Conservation (phyloP, 2,329 filamentous ascomycete species). For the Domatiomyces globalis region DNA sequence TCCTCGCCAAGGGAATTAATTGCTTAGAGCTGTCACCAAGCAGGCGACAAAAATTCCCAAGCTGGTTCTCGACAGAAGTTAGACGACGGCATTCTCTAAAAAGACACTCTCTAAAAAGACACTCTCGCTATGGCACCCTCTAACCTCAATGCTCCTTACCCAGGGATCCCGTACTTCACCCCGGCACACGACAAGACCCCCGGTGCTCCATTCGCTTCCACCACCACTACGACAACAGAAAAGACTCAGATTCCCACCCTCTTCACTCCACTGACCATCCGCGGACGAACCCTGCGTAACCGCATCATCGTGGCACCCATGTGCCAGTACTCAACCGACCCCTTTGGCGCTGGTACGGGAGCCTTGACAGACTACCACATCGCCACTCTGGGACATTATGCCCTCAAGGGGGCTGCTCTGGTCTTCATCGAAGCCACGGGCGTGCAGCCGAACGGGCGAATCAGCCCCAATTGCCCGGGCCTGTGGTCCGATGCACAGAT, state of each 20-base stretch:
- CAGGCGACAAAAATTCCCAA: neutral
- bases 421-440: slow-evolving; percentile 59
- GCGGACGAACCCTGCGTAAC: slow-evolving; percentile 41
- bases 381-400: slow-evolving; percentile 23
- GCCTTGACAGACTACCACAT: slow-evolving; percentile 33
- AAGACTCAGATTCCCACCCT: slow-evolving; percentile 12
- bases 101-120: too few relatives aligned
- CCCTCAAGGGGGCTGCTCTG: slow-evolving; percentile 16
- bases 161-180: slow-evolving; percentile 17
- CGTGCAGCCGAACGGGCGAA: slow-evolving; percentile 61
- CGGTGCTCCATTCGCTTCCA: slow-evolving; percentile 6
- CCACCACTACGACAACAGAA: neutral
- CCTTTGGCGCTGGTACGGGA: slow-evolving; percentile 24
- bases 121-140: neutral
- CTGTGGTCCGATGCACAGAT: slow-evolving; percentile 26
- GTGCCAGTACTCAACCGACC: slow-evolving; percentile 37
- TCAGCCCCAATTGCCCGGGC: slow-evolving; percentile 41
- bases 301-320: slow-evolving; percentile 44
- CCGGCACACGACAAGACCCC: slow-evolving; percentile 11
- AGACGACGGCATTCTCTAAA: too few relatives aligned
- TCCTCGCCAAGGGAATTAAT: too few relatives aligned
- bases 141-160: slow-evolving; percentile 9
- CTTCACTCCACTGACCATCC: slow-evolving; percentile 37
- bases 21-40: too few relatives aligned
- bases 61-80: too few relatives aligned